Conservation (phyloP, 2,329 filamentous ascomycete genomes). For the Claviceps africana region DNA sequence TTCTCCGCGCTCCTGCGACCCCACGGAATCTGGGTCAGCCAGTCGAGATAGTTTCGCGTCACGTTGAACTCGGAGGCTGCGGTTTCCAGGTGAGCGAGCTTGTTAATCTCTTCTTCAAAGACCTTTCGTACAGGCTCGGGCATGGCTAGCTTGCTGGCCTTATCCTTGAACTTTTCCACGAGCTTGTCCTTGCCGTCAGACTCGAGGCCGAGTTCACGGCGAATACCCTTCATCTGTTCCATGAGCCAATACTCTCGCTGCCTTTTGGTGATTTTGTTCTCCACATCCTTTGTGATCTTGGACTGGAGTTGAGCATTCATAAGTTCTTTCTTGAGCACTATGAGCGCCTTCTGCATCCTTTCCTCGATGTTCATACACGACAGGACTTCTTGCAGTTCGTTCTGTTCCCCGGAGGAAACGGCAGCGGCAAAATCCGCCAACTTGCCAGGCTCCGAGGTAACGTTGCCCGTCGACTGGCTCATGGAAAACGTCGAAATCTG, state of each 20-base stretch:
- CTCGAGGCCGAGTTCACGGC: conserved; percentile 86
- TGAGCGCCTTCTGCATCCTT: conserved; percentile 76
- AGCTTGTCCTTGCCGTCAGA: conserved; percentile 97
- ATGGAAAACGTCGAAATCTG: conserved; percentile 96
- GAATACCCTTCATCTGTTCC: conserved; percentile 99
- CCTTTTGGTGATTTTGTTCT: conserved; percentile 91
- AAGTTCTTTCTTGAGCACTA: conserved; percentile 91
- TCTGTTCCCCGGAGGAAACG: conserved; percentile 84
- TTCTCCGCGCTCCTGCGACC: conserved; percentile 91
- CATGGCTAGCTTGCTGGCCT: conserved; percentile 87
- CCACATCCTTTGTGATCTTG: conserved; percentile 96
- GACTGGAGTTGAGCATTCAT: conserved; percentile 96
- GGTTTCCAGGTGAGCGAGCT: conserved; percentile 86
- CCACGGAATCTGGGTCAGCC: conserved; percentile 97
- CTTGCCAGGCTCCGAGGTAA: conserved; percentile 88
- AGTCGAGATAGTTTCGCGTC: conserved; percentile 94
- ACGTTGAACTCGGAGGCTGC: conserved; percentile 98
- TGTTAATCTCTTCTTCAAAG: conserved; percentile 96
- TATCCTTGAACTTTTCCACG: conserved; percentile 94
- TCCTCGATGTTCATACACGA: conserved; percentile 84
- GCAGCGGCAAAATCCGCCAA: conserved; percentile 94
- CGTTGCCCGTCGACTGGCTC: conserved; percentile 86
- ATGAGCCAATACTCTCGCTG: conserved; percentile 97
- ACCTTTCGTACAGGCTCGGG: conserved; percentile 93
- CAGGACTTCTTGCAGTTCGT: conserved; percentile 83